Percentiles rank a stretch among this genome's conserved stretches.
Evolutionary conservation across 2,329 filamentous ascomycete genomes (phyloP).

Genomic region (Corynespora cassiicola): DNA sequence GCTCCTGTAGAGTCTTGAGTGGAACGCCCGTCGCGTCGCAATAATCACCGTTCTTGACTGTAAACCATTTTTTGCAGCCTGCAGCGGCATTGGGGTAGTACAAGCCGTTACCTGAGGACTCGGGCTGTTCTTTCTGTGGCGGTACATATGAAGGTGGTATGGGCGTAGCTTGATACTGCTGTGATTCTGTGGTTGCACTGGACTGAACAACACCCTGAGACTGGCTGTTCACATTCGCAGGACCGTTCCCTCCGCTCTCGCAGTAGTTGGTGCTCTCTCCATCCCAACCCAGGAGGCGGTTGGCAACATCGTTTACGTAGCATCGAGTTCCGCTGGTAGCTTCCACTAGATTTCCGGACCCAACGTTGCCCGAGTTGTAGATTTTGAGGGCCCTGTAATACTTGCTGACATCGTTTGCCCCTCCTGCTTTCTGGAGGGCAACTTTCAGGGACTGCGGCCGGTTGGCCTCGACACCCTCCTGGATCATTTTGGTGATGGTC

Average conservation of each 20-base stretch:
- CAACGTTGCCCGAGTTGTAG: conserved; percentile 57
- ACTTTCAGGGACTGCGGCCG: no score
- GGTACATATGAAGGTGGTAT: conserved; percentile 4
- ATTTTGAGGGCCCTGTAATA: conserved; percentile 57
- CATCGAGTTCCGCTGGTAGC: conserved; percentile 54
- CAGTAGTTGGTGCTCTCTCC: conserved; percentile 19
- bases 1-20: conserved; percentile 29
- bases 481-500: conserved; percentile 50
- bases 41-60: conserved; percentile 34
- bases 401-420: conserved; percentile 41
- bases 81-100: conserved; percentile 13
- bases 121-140: conserved; percentile 5
- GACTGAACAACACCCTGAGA: conserved; percentile 1
- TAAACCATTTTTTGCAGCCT: conserved; percentile 40
- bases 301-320: conserved; percentile 60
- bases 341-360: conserved; percentile 45
- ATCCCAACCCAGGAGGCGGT: conserved; percentile 53
- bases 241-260: conserved; percentile 11
- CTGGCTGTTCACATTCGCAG: conserved; percentile 4
- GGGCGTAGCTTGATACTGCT: conserved; percentile 3
- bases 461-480: conserved; percentile 54
- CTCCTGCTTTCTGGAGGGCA: conserved; percentile 37
- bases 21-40: conserved; percentile 40
- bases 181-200: conserved; percentile 1
- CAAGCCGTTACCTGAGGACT: conserved; percentile 3